A percentile compares a stretch with the other conserved stretches of the same genome.
These are phyloP conservation scores for Kwoniella shandongensis DNA, from an alignment of 768 basidiomycete species.

Conservation along the genomic window DNA sequence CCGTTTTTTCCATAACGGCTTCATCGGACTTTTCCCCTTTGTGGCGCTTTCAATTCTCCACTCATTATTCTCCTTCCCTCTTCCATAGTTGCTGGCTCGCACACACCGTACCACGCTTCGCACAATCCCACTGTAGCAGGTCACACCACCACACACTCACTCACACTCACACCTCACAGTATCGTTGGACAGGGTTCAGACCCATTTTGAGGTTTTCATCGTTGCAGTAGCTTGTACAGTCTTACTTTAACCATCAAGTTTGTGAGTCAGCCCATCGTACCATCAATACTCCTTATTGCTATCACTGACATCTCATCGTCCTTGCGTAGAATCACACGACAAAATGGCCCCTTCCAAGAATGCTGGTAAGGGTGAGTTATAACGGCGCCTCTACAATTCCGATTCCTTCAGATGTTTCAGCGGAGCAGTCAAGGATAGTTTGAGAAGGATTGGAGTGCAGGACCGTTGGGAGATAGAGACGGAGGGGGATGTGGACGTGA, in stretches of 20 bases:
- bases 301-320: slow-evolving; percentile 1
- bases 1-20: neutral
- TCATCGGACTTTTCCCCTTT: neutral
- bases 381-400: no score
- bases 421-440: neutral
- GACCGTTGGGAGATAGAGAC: no score
- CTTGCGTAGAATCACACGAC: slow-evolving; percentile 11
- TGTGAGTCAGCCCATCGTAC: slow-evolving; percentile 19
- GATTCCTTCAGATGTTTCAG: neutral
- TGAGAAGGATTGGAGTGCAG: neutral
- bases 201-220: slow-evolving; percentile 20
- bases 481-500: no score
- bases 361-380: slow-evolving; percentile 32
- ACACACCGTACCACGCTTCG: neutral
- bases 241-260: slow-evolving; percentile 24
- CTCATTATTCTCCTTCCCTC: neutral
- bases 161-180: no score
- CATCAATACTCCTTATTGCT: neutral
- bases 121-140: neutral
- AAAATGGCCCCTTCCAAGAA: slow-evolving; percentile 34
- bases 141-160: neutral
- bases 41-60: slow-evolving; percentile 4
- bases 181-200: neutral
- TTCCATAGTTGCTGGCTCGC: neutral
- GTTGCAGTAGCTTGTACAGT: neutral